Base-by-base conservation (phyloP, 2,329 filamentous ascomycete species). In the Pezicula rhizophila region DNA sequence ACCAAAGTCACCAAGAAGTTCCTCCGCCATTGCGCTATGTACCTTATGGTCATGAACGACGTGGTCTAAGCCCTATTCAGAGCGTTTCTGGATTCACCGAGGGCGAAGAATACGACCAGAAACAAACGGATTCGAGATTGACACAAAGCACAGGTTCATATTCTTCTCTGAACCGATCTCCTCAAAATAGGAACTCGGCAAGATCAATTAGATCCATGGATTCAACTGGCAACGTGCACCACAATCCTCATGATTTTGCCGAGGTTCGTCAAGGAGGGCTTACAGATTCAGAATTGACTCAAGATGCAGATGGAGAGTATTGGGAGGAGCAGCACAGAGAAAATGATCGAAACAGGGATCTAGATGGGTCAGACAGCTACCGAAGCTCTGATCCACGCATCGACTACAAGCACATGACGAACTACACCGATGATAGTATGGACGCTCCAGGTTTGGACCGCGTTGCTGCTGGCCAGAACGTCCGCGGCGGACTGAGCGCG, bases 11-110 rank as follows among this genome's bases (percentile, higher is more conserved):
- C 3, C 81, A 84, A 57, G 79, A 84, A 52, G 81, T 85, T 2
- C 80, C 81, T 2, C 77, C 79, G 3, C 80, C 79, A 14, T 67
- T 83, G 25, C 79, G 79, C 55, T 86, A 85, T 57, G 75, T 83
- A n/a, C 79, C 84, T 1, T 84, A 87, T 54, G 78, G 84, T 58
- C 76, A 81, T 10, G 80, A 85, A 57, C 77, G 80, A 46, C 84
- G 87, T 38, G 85, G 83, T 10, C 70, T 95, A 43, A 96, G 91
- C 63, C 92, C 92, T 0, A 91, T 95, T 51, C 91, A 93, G 57
- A 96, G 91, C 60, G 88, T 96, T 14, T 92, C 89, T 10, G 93
- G 91, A 53, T 92, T 90, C 60, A 85, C 81, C 4, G 83, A 90
- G 59, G 80, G 82, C 42, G 81, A 81, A 46, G 83, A 75, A 59